A percentile compares a stretch with the other conserved stretches of the same genome.
Evolutionary conservation across 106 monocot species (phyloP).

Genomic region (Allium cepa): DNA sequence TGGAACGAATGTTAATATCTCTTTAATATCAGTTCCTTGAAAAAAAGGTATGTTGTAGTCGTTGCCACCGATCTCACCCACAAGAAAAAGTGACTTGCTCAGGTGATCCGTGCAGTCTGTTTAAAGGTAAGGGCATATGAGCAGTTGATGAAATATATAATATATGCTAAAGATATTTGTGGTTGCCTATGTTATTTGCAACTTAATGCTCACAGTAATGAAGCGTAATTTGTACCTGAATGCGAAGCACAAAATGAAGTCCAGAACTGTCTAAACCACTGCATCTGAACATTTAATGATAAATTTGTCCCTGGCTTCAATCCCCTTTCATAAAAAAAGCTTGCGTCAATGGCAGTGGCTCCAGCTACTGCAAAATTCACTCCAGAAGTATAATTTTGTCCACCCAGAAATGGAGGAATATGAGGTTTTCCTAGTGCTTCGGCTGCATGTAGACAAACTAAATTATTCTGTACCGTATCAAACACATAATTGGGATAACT

Average conservation of each 20-base stretch:
- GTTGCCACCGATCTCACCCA: slow-evolving; percentile 57
- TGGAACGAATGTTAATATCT: slow-evolving; percentile 28
- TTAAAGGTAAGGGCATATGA: too few species aligned
- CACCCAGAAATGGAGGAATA: slow-evolving; percentile 22
- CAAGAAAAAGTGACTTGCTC: slow-evolving; percentile 24
- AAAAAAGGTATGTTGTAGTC: slow-evolving; percentile 28
- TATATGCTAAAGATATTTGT: too few species aligned
- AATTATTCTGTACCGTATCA: too few species aligned
- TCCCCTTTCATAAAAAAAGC: slow-evolving; percentile 29
- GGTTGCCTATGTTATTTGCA: too few species aligned
- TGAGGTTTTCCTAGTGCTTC: slow-evolving; percentile 32
- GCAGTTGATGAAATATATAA: too few species aligned
- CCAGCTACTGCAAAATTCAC: slow-evolving; percentile 62
- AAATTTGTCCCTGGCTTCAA: slow-evolving; percentile 11
- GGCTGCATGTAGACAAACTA: slow-evolving; percentile 5
- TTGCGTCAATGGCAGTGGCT: slow-evolving; percentile 36
- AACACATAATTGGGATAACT: too few species aligned
- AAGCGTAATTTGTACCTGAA: too few species aligned
- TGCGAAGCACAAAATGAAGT: slow-evolving; percentile 17
- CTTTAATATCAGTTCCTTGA: slow-evolving; percentile 11
- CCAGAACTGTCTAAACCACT: slow-evolving; percentile 38
- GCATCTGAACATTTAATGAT: slow-evolving; percentile 30
- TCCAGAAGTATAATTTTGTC: slow-evolving; percentile 18
- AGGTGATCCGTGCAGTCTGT: not conserved
- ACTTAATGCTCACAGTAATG: too few species aligned